Percentiles rank a stretch among this genome's conserved stretches.
Conservation (phyloP, 495 filamentous ascomycete genomes). For the Friedmanniomyces simplex region DNA sequence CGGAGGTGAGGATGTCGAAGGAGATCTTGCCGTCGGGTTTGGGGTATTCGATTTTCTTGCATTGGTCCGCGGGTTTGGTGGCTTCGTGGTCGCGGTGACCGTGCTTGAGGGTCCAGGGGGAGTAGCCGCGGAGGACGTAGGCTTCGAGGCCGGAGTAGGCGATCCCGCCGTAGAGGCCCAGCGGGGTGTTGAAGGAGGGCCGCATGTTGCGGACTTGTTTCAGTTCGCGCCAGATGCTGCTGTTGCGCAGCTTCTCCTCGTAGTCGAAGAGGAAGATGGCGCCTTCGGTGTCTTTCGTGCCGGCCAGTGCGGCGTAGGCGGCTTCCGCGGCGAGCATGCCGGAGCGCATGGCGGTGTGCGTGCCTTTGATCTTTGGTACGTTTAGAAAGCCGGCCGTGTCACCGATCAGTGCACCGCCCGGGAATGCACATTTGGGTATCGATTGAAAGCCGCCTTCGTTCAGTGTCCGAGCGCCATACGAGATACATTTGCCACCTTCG, state of each 20-base stretch:
- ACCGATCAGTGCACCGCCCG: slow-evolving; percentile 89
- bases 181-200: slow-evolving; percentile 75
- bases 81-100: slow-evolving; percentile 59
- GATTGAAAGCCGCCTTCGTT: slow-evolving; percentile 97
- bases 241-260: slow-evolving; percentile 78
- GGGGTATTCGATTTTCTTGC: slow-evolving; percentile 83
- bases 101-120: slow-evolving; percentile 91
- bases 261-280: slow-evolving; percentile 91
- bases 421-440: slow-evolving; percentile 92
- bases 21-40: slow-evolving; percentile 90
- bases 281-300: slow-evolving; percentile 42
- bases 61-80: slow-evolving; percentile 71
- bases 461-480: slow-evolving; percentile 86
- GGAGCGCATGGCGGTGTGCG: slow-evolving; percentile 93
- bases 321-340: slow-evolving; percentile 96
- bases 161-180: slow-evolving; percentile 81
- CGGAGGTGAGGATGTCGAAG: slow-evolving; percentile 92
- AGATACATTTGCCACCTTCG: slow-evolving; percentile 93
- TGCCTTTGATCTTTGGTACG: slow-evolving; percentile 97
- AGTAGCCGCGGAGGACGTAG: slow-evolving; percentile 70
- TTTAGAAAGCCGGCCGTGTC: slow-evolving; percentile 96
- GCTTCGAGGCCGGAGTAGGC: slow-evolving; percentile 90
- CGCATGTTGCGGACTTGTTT: slow-evolving; percentile 96
- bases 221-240: slow-evolving; percentile 86
- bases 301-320: slow-evolving; percentile 60